phyloP scores from a whole-genome alignment of 2,329 filamentous ascomycete genomes.

The Simplicillium aogashimaense region DNA sequence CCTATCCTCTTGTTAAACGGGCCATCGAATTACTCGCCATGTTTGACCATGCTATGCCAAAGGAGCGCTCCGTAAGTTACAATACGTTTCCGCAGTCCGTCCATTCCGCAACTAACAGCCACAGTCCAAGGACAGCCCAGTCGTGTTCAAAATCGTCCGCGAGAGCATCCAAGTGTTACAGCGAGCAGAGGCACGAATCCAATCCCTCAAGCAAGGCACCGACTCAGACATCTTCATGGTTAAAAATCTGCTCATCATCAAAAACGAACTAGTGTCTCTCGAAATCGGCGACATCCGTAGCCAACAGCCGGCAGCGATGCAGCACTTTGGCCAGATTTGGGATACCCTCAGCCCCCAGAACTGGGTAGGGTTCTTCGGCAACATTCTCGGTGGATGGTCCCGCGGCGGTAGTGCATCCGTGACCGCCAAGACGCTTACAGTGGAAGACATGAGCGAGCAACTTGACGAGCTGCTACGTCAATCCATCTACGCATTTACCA shows the following conservation, averaged over 20 bases:
- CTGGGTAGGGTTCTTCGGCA: conserved; percentile 48
- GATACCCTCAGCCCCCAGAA: conserved; percentile 49
- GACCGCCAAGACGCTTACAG: conserved; percentile 28
- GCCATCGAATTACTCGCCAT: conserved; percentile 48
- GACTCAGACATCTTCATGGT: conserved; percentile 89
- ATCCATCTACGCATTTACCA: conserved; percentile 53
- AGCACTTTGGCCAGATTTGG: conserved; percentile 57
- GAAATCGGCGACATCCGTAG: conserved; percentile 69
- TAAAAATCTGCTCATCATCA: conserved; percentile 87
- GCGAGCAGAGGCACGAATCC: conserved; percentile 62
- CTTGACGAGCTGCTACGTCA: conserved; percentile 52
- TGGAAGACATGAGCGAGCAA: conserved; percentile 54
- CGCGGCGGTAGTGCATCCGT: conserved; percentile 19
- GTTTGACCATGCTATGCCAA: conserved; percentile 57
- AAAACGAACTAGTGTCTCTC: conserved; percentile 91
- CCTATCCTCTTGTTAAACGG: conserved; percentile 46
- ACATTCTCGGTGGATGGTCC: conserved; percentile 45
- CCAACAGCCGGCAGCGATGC: conserved; percentile 31
- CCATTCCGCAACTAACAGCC: conserved; percentile 7
- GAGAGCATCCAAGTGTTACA: conserved; percentile 80
- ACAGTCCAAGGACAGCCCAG: conserved; percentile 36
- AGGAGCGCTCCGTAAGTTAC: conserved; percentile 47
- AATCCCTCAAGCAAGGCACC: conserved; percentile 45
- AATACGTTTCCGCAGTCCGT: background rate
- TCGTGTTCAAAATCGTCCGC: conserved; percentile 66